phyloP scores from a whole-genome alignment of 140 eudicot species.

The Oenanthe javanica region DNA sequence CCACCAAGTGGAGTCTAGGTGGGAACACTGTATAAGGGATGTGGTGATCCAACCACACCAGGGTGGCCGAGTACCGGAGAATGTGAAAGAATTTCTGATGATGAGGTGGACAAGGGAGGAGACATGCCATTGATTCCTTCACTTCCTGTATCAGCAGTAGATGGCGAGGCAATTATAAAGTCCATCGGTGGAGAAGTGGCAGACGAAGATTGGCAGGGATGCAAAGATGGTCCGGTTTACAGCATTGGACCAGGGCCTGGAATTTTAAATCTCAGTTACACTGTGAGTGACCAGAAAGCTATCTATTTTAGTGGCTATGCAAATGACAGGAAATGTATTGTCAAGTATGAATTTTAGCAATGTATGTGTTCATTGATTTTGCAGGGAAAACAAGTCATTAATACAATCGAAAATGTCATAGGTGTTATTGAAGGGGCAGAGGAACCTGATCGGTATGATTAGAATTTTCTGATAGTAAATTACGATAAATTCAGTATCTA shows the following conservation, averaged over 20 bases:
- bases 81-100: slow-evolving; percentile 61
- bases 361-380: background rate
- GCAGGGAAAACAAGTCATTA: slow-evolving; percentile 70
- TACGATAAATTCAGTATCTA: background rate
- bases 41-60: slow-evolving; percentile 82
- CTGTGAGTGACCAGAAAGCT: slow-evolving; percentile 22
- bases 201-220: slow-evolving; percentile 73
- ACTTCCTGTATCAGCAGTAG: slow-evolving; percentile 67
- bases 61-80: slow-evolving; percentile 70
- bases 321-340: background rate
- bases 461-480: background rate
- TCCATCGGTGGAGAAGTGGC: slow-evolving; percentile 65
- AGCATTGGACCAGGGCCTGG: slow-evolving; percentile 85
- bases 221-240: slow-evolving; percentile 62
- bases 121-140: slow-evolving; percentile 77
- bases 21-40: slow-evolving; percentile 62
- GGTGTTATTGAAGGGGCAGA: slow-evolving; percentile 76
- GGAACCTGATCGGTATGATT: slow-evolving; percentile 72
- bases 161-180: slow-evolving; percentile 61
- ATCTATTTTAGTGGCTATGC: background rate
- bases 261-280: slow-evolving; percentile 48
- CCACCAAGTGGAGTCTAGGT: slow-evolving; percentile 95
- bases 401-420: slow-evolving; percentile 65
- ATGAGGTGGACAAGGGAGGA: slow-evolving; percentile 58
- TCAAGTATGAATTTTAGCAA: background rate